A percentile compares a stretch with the other conserved stretches of the same genome.
phyloP scores from a whole-genome alignment of 306 rosid species.

The Gastrolobium villosum region DNA sequence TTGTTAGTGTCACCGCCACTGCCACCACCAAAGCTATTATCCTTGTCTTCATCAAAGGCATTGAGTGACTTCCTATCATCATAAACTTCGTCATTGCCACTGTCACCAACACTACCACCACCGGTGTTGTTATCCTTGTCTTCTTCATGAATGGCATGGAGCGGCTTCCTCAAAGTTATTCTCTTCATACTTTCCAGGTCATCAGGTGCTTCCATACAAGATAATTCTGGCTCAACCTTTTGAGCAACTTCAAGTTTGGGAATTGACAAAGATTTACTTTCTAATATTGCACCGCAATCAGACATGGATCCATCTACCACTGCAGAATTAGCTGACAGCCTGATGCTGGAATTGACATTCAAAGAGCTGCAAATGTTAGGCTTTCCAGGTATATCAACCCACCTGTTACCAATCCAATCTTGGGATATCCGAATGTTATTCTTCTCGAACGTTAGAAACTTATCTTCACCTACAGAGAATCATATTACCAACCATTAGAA shows the following conservation, averaged over 20 bases:
- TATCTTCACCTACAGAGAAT: slow-evolving; percentile 69
- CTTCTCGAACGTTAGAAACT: slow-evolving; percentile 55
- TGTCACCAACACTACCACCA: slow-evolving; percentile 36
- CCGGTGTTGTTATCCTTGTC: slow-evolving; percentile 45
- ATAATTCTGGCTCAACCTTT: slow-evolving; percentile 51
- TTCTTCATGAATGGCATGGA: slow-evolving; percentile 53
- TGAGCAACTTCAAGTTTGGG: slow-evolving; percentile 50
- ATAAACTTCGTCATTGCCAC: slow-evolving; percentile 33
- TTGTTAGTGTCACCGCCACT: background rate
- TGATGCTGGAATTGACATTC: slow-evolving; percentile 42
- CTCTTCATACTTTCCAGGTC: slow-evolving; percentile 49
- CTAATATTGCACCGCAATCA: slow-evolving; percentile 44
- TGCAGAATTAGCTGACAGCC: slow-evolving; percentile 45
- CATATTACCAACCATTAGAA: slow-evolving; percentile 47
- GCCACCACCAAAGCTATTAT: slow-evolving; percentile 33
- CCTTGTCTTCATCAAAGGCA: slow-evolving; percentile 43
- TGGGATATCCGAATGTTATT: slow-evolving; percentile 65
- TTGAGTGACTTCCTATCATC: slow-evolving; percentile 34
- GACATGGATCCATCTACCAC: slow-evolving; percentile 45
- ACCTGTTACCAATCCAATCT: slow-evolving; percentile 73
- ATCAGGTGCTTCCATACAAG: slow-evolving; percentile 43
- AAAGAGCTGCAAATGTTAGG: slow-evolving; percentile 63
- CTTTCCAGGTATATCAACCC: slow-evolving; percentile 68
- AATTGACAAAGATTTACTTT: slow-evolving; percentile 40
- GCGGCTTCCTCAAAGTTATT: slow-evolving; percentile 46